Conservation (phyloP, 192 early-diverging fungal genomes). For the Geranomyces variabilis region DNA sequence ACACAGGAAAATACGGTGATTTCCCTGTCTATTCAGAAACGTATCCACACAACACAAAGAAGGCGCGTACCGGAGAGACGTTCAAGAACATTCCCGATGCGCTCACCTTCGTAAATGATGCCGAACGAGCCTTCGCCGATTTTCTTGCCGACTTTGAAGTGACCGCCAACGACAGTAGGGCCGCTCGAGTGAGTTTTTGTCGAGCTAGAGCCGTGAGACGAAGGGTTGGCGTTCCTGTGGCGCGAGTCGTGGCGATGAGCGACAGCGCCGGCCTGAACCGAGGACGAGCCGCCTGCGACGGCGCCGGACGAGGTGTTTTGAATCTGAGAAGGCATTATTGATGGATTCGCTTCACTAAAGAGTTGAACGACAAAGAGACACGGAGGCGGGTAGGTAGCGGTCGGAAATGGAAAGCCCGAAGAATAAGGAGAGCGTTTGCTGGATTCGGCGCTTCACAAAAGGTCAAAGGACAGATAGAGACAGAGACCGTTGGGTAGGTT, state of each 20-base stretch:
- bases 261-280: neutral
- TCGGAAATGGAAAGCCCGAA: too few relatives aligned
- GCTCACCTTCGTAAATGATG: constrained; percentile 94
- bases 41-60: neutral
- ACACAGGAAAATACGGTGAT: too few relatives aligned
- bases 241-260: constrained; percentile 28
- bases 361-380: too few relatives aligned
- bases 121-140: constrained; percentile 99
- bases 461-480: too few relatives aligned
- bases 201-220: constrained; percentile 5
- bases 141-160: constrained; percentile 93
- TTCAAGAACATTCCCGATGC: neutral
- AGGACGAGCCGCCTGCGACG: neutral
- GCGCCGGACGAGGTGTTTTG: constrained; percentile 5
- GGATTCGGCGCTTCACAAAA: too few relatives aligned
- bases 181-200: constrained; percentile 8
- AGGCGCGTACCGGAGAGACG: neutral
- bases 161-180: constrained; percentile 77
- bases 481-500: too few relatives aligned
- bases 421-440: too few relatives aligned
- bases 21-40: too few relatives aligned
- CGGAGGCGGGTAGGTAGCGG: too few relatives aligned
- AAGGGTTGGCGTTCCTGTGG: constrained; percentile 18
- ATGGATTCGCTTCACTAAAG: too few relatives aligned
- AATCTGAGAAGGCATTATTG: neutral